Evolutionary conservation across 345 rosid species (phyloP), one percentile per base, ranked within the genome.

Genomic region (Salix caprea): DNA sequence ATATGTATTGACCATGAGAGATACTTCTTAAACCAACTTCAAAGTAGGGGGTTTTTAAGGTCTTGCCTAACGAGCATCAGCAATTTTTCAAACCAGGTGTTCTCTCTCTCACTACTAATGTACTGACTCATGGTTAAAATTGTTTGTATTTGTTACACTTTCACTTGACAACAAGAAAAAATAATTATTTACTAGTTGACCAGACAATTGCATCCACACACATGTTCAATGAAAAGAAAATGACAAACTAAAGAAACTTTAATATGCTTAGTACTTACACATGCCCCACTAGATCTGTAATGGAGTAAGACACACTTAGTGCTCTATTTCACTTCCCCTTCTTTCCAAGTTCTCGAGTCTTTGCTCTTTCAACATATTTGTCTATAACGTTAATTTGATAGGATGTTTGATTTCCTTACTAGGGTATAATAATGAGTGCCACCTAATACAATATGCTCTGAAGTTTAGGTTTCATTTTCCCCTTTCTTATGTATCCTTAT

Each of bases 11-110:
- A 95, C 81, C 90, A 90, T 65, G 97, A 95, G 78, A 89, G 91
- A 87, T 93, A 82, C 82, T 90, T 95, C 83, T 89, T 95, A 71
- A 91, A 72, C 80, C 99, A 95, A 88, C 96, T 95, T 77, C 97
- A 95, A 82, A 95, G 96, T 81, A 89, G 99, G 82, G 98, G 94
- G 37, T 91, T 93, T 84, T 75, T 95, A 77, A 88, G 97, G 56
- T 87, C 92, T 69, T 88, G 93, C 89, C 79, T 95, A 67, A 83
- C 76, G 76, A 89, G 87, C 85, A 90, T 95, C 54, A 88, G 96
- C 82, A 90, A 85, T 81, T 71, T 83, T 84, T 87, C 91, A 28
- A 78, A 74, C 83, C 96, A 90, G 97, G 98, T 94, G 21, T n/a
- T 7, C 10, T 12, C 42, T 39, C 61, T 56, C 32, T 46, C 26